These are phyloP conservation scores for Bocquillonia castaneifolia DNA, from an alignment of 441 rosid species.

Conservation along the genomic window DNA sequence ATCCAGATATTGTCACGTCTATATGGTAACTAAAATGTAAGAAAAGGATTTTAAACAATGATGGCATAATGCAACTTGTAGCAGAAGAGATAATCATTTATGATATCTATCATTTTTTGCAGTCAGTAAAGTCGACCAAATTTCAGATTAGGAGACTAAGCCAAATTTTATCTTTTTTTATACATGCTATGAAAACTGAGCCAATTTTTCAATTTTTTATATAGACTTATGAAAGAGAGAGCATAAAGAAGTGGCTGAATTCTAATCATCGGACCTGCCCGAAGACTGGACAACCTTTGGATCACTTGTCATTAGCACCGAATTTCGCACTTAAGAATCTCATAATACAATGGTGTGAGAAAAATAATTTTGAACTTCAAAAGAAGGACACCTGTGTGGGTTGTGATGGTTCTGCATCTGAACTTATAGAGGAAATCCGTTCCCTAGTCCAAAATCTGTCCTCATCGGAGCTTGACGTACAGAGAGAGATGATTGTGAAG, in stretches of 20 bases:
- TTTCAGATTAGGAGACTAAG: not conserved
- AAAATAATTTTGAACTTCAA: constrained; percentile 50
- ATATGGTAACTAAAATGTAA: not conserved
- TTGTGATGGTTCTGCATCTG: constrained; percentile 18
- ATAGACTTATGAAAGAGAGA: constrained; percentile 72
- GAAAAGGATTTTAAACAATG: not conserved
- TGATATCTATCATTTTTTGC: not conserved
- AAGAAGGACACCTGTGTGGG: constrained; percentile 26
- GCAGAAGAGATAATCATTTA: not conserved
- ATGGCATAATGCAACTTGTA: not conserved
- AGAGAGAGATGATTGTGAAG: constrained; percentile 46
- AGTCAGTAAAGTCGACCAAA: not conserved
- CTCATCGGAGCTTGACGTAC: constrained; percentile 40
- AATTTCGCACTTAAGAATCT: constrained; percentile 69
- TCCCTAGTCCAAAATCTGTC: constrained; percentile 46
- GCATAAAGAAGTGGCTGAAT: constrained; percentile 78
- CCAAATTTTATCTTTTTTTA: not conserved
- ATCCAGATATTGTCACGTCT: not conserved
- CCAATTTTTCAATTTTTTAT: constrained; percentile 2
- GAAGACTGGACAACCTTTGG: constrained; percentile 56
- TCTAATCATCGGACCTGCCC: constrained; percentile 71
- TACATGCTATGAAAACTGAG: constrained; percentile 14
- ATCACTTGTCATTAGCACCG: constrained; percentile 59
- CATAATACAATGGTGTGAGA: constrained; percentile 72
- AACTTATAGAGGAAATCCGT: constrained; percentile 39